Evolutionary conservation across 345 rosid genomes (phyloP).

Genomic region (Salix suchowensis): DNA sequence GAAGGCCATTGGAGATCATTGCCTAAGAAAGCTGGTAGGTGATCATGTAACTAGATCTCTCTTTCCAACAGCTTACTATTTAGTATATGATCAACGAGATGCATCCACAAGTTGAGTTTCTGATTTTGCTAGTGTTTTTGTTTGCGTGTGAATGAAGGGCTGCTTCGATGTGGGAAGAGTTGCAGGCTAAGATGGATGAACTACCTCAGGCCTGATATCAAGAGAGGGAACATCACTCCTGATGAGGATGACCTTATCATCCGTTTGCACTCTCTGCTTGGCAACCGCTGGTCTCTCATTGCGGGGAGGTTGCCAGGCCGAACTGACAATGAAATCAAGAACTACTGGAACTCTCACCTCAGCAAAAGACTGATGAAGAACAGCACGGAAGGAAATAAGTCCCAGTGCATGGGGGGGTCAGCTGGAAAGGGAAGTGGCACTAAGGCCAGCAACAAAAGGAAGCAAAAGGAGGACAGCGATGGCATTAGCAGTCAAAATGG

Average conservation of each 20-base stretch:
- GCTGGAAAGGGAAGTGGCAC: neutral
- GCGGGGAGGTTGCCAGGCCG: slow-evolving; percentile 41
- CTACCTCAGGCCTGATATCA: slow-evolving; percentile 45
- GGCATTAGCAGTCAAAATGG: neutral
- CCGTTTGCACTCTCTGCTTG: slow-evolving; percentile 42
- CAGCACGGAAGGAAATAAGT: neutral
- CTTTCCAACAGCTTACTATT: neutral
- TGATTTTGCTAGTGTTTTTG: neutral
- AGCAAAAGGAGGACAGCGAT: neutral
- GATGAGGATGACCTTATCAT: slow-evolving; percentile 51
- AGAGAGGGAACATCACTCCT: slow-evolving; percentile 44
- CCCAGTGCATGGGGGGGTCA: neutral
- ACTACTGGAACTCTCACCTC: slow-evolving; percentile 46
- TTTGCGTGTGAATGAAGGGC: slow-evolving; percentile 11
- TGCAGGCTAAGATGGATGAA: slow-evolving; percentile 53
- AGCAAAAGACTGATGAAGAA: slow-evolving; percentile 16
- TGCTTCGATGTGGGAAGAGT: slow-evolving; percentile 50
- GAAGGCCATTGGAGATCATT: slow-evolving; percentile 46
- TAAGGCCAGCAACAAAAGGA: neutral
- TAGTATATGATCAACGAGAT: too few species aligned
- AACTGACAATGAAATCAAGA: slow-evolving; percentile 52
- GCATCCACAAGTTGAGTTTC: neutral
- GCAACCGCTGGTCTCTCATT: slow-evolving; percentile 47
- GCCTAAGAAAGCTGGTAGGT: slow-evolving; percentile 40
- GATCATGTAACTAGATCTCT: neutral